These are phyloP conservation scores for Neofusicoccum laricinum DNA, from an alignment of 2,329 filamentous ascomycete species.

Conservation along the genomic window DNA sequence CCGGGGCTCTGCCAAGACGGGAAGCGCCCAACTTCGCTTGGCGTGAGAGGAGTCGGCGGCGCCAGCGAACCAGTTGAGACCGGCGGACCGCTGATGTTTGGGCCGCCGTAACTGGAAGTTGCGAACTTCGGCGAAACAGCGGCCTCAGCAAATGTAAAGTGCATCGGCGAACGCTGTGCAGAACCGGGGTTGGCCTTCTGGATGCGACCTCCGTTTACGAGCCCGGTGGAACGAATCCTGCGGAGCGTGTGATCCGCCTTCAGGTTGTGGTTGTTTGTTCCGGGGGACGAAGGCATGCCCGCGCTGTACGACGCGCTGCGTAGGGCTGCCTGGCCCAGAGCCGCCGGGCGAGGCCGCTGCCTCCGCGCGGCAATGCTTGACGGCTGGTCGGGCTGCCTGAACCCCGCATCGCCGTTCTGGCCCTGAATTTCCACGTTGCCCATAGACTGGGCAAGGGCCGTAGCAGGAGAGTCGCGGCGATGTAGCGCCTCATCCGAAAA, in stretches of 20 bases:
- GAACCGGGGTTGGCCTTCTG: slow-evolving; percentile 45
- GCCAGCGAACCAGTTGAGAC: slow-evolving; percentile 38
- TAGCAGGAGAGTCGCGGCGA: slow-evolving; percentile 38
- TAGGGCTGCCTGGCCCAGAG: slow-evolving; percentile 37
- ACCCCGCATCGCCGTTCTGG: slow-evolving; percentile 25
- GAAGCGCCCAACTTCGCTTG: slow-evolving; percentile 38
- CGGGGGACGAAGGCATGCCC: slow-evolving; percentile 40
- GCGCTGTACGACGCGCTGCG: slow-evolving; percentile 43
- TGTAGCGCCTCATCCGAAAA: slow-evolving; percentile 33
- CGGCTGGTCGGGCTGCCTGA: slow-evolving; percentile 37
- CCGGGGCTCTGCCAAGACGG: slow-evolving; percentile 41
- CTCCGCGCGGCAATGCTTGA: slow-evolving; percentile 41
- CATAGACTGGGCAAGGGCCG: slow-evolving; percentile 38
- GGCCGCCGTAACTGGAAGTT: slow-evolving; percentile 34
- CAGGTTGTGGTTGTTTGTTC: slow-evolving; percentile 20
- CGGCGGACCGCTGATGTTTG: slow-evolving; percentile 29
- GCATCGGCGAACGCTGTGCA: slow-evolving; percentile 48
- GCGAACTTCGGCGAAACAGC: slow-evolving; percentile 46
- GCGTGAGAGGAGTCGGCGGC: slow-evolving; percentile 49
- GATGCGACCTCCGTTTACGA: slow-evolving; percentile 47
- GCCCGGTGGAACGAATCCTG: slow-evolving; percentile 47
- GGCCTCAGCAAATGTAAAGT: slow-evolving; percentile 45
- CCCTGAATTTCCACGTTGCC: slow-evolving; percentile 38
- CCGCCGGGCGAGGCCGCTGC: slow-evolving; percentile 39
- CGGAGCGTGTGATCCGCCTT: slow-evolving; percentile 40